Percentiles rank a stretch among this genome's conserved stretches.
Evolutionary conservation across 1,139 yeast genomes (phyloP).

Genomic region (Hyphopichia khmerensis): DNA sequence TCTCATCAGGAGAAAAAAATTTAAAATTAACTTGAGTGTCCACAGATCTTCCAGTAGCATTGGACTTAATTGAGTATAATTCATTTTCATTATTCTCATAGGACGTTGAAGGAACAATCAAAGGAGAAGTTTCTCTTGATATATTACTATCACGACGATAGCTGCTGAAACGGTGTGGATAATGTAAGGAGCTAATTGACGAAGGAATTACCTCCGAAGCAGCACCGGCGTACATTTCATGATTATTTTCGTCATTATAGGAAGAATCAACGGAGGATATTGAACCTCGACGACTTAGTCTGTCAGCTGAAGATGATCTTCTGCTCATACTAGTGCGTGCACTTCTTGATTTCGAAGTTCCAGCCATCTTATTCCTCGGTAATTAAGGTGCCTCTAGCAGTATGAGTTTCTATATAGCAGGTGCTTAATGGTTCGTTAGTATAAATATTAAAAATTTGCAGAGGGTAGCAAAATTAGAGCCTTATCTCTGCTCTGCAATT

Average conservation of each 20-base stretch:
- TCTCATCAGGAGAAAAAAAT: constrained; percentile 80
- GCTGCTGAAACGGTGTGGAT: constrained; percentile 52
- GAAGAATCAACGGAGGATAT: constrained; percentile 39
- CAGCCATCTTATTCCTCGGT: background rate
- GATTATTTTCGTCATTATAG: constrained; percentile 46
- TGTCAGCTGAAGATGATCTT: constrained; percentile 22
- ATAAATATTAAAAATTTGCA: too few species aligned
- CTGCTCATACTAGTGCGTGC: constrained; percentile 9
- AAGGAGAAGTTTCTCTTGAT: constrained; percentile 40
- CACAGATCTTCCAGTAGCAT: constrained; percentile 26
- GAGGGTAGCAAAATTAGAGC: background rate
- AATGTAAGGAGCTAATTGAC: constrained; percentile 85
- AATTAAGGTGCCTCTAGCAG: too few species aligned
- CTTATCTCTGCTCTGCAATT: constrained; percentile 1
- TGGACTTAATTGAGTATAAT: constrained; percentile 27
- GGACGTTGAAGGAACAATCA: constrained; percentile 20
- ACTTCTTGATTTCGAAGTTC: background rate
- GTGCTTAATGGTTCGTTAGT: too few species aligned
- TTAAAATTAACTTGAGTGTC: constrained; percentile 53
- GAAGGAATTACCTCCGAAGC: constrained; percentile 88
- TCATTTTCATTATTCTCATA: constrained; percentile 16
- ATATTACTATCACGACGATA: constrained; percentile 19
- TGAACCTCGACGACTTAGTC: constrained; percentile 38
- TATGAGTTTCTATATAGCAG: too few species aligned
- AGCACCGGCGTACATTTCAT: constrained; percentile 88